phyloP scores from a whole-genome alignment of 805 yeast genomes.

The Saturnispora serradocipensis region DNA sequence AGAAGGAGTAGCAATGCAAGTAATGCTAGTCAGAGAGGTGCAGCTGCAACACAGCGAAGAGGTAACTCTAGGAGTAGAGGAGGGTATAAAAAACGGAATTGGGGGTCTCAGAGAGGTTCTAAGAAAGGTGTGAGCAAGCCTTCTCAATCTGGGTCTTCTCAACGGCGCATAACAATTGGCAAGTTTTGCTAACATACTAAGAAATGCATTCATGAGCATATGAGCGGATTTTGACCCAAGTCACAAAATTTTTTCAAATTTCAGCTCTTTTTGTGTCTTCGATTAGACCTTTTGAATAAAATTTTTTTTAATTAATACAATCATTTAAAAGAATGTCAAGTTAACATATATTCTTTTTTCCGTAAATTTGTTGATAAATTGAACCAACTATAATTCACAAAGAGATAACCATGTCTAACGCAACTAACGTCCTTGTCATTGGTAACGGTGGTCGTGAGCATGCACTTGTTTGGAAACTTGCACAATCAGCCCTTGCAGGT shows the following conservation, averaged over 20 bases:
- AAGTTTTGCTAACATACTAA: constrained; percentile 1
- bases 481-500: constrained; percentile 64
- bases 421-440: constrained; percentile 61
- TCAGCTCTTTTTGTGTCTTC: neutral
- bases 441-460: constrained; percentile 99
- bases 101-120: neutral
- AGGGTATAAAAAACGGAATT: neutral
- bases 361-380: neutral
- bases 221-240: neutral
- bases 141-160: neutral
- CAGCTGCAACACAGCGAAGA: neutral
- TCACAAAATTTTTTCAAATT: constrained; percentile 1
- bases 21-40: neutral
- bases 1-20: neutral
- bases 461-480: constrained; percentile 86
- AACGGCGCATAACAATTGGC: neutral
- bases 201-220: neutral
- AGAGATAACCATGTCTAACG: constrained; percentile 28
- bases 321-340: neutral
- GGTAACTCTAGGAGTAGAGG: neutral
- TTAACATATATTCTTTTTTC: neutral
- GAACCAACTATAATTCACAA: neutral
- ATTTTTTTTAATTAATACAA: neutral
- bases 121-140: neutral
- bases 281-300: neutral